Evolutionary conservation across 108 stramenopile genomes (phyloP).

Genomic region (Asterionellopsis glacialis): DNA sequence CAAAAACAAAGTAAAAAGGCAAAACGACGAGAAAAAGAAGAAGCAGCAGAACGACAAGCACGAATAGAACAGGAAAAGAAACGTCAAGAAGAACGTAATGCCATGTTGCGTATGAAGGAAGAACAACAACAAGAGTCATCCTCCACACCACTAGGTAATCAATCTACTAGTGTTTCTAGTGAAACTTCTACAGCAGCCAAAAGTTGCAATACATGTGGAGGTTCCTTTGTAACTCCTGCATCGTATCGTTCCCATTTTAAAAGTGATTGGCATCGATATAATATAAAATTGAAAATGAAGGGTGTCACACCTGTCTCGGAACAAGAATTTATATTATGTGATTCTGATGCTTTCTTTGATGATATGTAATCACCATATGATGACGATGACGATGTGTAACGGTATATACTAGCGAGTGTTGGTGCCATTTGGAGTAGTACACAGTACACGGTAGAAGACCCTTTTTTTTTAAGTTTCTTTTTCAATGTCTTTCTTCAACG

Average conservation of each 20-base stretch:
- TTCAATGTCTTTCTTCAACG: too few species aligned
- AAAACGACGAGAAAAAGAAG: conserved; percentile 59
- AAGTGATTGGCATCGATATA: conserved; percentile 93
- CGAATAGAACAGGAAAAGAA: conserved; percentile 24
- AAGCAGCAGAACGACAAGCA: conserved; percentile 25
- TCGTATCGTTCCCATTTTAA: conserved; percentile 90
- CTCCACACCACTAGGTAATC: background rate
- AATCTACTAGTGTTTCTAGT: background rate
- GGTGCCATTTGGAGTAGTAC: too few species aligned
- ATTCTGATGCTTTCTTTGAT: conserved; percentile 43
- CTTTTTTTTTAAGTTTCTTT: too few species aligned
- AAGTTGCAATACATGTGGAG: conserved; percentile 85
- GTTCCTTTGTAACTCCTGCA: conserved; percentile 50
- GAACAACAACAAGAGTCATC: background rate
- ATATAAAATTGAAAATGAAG: conserved; percentile 91
- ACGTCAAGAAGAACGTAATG: conserved; percentile 31
- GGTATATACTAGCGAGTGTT: too few species aligned
- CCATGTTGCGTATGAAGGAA: background rate
- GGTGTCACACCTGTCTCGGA: conserved; percentile 61
- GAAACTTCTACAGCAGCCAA: conserved; percentile 29
- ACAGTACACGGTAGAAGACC: too few species aligned
- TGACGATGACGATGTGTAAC: too few species aligned
- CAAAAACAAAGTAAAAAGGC: conserved; percentile 85
- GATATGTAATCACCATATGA: too few species aligned
- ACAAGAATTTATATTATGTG: conserved; percentile 69